Evolutionary conservation across 805 yeast genomes (phyloP).

Genomic region (Sugiyamaella mastotermitis): DNA sequence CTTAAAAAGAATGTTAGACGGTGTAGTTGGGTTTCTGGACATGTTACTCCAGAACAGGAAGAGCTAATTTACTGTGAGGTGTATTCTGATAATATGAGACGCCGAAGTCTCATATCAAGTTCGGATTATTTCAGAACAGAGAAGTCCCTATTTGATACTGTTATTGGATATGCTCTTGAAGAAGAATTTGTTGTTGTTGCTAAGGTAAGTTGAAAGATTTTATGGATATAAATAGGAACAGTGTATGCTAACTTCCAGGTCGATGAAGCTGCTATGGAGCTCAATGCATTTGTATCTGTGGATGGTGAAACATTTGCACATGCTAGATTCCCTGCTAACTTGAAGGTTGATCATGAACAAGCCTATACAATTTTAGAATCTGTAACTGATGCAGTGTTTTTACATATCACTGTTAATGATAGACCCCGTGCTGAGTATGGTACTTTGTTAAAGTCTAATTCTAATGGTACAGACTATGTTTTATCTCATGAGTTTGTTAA

Average conservation of each 20-base stretch:
- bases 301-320: slow-evolving; percentile 76
- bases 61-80: slow-evolving; percentile 60
- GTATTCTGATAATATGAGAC: neutral
- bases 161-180: slow-evolving; percentile 68
- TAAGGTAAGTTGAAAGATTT: slow-evolving; percentile 20
- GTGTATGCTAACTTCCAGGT: slow-evolving; percentile 4
- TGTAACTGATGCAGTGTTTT: slow-evolving; percentile 60
- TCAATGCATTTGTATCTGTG: slow-evolving; percentile 67
- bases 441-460: slow-evolving; percentile 77
- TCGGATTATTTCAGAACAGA: slow-evolving; percentile 43
- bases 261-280: slow-evolving; percentile 39
- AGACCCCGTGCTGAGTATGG: slow-evolving; percentile 59
- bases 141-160: slow-evolving; percentile 44
- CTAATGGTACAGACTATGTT: slow-evolving; percentile 84
- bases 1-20: slow-evolving; percentile 46
- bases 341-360: slow-evolving; percentile 52
- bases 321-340: slow-evolving; percentile 67
- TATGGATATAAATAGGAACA: neutral
- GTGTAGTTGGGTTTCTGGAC: slow-evolving; percentile 65
- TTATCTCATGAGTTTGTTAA: slow-evolving; percentile 65
- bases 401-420: slow-evolving; percentile 71
- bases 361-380: slow-evolving; percentile 80
- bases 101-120: slow-evolving; percentile 39
- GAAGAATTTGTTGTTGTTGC: slow-evolving; percentile 75
- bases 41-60: slow-evolving; percentile 35